Conservation (phyloP, 2,329 filamentous ascomycete genomes). For the Pseudofabraea citricarpa region DNA sequence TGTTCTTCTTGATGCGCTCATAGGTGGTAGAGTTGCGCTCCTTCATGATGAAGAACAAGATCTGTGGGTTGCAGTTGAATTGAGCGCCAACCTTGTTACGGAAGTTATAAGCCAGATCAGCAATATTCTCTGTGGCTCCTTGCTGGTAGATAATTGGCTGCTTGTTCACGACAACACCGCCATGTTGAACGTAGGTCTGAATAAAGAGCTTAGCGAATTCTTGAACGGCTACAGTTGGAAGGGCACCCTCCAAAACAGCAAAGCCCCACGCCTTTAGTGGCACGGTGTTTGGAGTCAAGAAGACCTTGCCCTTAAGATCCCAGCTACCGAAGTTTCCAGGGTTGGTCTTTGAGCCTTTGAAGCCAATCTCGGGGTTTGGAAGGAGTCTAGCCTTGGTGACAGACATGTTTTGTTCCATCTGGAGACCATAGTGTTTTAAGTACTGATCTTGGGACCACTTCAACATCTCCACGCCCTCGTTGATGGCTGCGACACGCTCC, state of each 20-base stretch:
- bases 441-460: constrained; percentile 66
- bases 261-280: constrained; percentile 73
- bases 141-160: constrained; percentile 35
- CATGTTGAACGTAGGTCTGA: constrained; percentile 55
- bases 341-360: constrained; percentile 42
- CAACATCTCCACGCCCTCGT: constrained; percentile 60
- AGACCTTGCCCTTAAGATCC: constrained; percentile 81
- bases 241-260: constrained; percentile 55
- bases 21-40: constrained; percentile 71
- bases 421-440: constrained; percentile 68
- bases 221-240: constrained; percentile 40
- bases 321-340: constrained; percentile 71
- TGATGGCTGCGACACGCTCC: constrained; percentile 64
- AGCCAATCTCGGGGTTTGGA: constrained; percentile 65
- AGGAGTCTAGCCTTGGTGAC: constrained; percentile 67
- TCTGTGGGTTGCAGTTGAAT: constrained; percentile 47
- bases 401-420: constrained; percentile 60
- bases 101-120: constrained; percentile 7
- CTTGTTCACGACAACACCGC: constrained; percentile 46
- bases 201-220: constrained; percentile 58
- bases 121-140: constrained; percentile 8
- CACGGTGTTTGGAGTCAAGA: constrained; percentile 57
- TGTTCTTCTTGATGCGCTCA: constrained; percentile 81
- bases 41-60: constrained; percentile 74
- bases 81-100: constrained; percentile 16